phyloP scores from a whole-genome alignment of 805 yeast genomes.

The Isabelozyma rhagii region DNA sequence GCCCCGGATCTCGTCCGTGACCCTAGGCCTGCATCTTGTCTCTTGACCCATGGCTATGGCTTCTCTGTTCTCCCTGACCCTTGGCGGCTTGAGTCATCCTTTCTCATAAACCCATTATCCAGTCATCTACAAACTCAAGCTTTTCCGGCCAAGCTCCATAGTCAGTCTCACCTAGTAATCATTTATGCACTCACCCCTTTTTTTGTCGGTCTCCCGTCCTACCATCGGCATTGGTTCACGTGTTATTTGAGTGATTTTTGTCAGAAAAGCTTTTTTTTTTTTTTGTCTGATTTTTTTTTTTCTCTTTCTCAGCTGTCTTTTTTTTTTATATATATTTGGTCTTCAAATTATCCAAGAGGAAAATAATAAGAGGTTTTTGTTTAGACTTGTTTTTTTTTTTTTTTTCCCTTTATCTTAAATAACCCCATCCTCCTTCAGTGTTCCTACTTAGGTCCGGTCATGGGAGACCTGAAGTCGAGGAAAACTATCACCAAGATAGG shows the following conservation, averaged over 20 bases:
- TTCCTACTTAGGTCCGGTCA: neutral
- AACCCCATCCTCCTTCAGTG: neutral
- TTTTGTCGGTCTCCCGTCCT: neutral
- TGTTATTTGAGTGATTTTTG: neutral
- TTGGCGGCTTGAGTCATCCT: no score
- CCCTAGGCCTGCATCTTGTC: no score
- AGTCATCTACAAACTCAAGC: no score
- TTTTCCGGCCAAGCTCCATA: no score
- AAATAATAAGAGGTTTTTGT: neutral
- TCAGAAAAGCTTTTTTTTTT: neutral
- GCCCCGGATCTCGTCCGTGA: no score
- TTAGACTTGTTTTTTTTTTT: neutral
- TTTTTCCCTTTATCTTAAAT: neutral
- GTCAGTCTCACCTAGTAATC: no score
- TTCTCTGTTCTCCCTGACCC: no score
- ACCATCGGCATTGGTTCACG: neutral
- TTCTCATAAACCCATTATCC: no score
- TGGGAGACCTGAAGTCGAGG: constrained; percentile 16
- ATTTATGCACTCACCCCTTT: no score
- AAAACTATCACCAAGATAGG: constrained; percentile 16
- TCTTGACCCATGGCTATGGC: no score
- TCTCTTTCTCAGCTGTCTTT: neutral
- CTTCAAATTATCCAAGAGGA: neutral
- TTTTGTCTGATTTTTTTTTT: neutral
- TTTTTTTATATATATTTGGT: neutral